phyloP scores from a whole-genome alignment of 2,329 filamentous ascomycete genomes.

The Fusarium sp. region DNA sequence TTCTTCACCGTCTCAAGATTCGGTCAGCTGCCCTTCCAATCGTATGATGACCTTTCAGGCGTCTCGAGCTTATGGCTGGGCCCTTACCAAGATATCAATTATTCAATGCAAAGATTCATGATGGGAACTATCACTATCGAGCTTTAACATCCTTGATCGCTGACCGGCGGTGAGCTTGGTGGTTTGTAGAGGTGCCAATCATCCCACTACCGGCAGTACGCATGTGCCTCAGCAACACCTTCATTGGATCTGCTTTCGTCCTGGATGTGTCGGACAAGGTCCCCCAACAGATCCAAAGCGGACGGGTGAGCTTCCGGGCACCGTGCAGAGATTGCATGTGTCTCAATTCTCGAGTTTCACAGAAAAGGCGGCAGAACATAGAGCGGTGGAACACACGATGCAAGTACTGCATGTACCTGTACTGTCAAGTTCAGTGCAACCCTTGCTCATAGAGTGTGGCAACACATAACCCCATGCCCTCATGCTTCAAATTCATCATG shows the following conservation, averaged over 20 bases:
- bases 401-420: slow-evolving; percentile 17
- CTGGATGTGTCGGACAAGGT: slow-evolving; percentile 13
- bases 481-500: slow-evolving; percentile 6
- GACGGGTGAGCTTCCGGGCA: slow-evolving; percentile 22
- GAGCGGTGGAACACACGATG: slow-evolving; percentile 33
- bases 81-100: slow-evolving; percentile 5
- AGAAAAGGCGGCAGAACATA: slow-evolving; percentile 9
- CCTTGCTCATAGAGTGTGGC: not conserved
- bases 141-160: slow-evolving; percentile 14
- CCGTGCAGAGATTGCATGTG: slow-evolving; percentile 19
- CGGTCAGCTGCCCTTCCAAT: slow-evolving; percentile 35
- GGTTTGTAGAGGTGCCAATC: slow-evolving; percentile 25
- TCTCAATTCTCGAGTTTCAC: slow-evolving; percentile 14
- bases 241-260: slow-evolving; percentile 25
- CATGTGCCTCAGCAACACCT: slow-evolving; percentile 23
- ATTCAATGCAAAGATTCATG: slow-evolving; percentile 11
- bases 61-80: slow-evolving; percentile 4
- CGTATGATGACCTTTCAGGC: slow-evolving; percentile 36
- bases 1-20: slow-evolving; percentile 38
- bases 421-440: not conserved
- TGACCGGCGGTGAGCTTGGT: slow-evolving; percentile 38
- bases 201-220: slow-evolving; percentile 32
- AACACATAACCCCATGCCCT: slow-evolving; percentile 7
- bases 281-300: slow-evolving; percentile 9
- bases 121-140: not conserved